Evolutionary conservation across 306 rosid genomes (phyloP).

Genomic region (Herpetospermum pedunculosum): DNA sequence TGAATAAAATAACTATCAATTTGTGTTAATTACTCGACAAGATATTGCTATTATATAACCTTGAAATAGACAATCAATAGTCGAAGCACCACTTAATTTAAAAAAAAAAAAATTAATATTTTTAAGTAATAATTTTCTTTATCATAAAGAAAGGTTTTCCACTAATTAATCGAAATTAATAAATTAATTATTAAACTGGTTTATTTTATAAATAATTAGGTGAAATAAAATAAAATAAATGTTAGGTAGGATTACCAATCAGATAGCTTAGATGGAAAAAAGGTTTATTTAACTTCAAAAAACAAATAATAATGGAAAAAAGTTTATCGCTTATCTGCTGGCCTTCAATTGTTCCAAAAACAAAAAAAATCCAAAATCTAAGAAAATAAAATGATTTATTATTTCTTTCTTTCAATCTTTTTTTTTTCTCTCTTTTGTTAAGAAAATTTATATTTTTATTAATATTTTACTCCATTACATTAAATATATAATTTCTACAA

Average conservation of each 20-base stretch:
- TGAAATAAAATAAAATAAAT: conserved; percentile 2
- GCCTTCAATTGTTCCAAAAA: background rate
- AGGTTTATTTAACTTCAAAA: too few relatives aligned
- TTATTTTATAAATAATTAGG: background rate
- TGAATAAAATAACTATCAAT: background rate
- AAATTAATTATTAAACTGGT: background rate
- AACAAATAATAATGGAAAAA: too few relatives aligned
- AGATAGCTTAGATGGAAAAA: background rate
- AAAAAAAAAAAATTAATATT: background rate
- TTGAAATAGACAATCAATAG: background rate
- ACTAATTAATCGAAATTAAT: conserved; percentile 1
- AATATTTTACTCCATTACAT: background rate
- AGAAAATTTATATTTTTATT: background rate
- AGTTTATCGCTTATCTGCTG: background rate
- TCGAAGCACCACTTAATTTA: background rate
- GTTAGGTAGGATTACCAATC: conserved; percentile 8
- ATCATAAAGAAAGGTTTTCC: conserved; percentile 5
- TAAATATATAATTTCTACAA: background rate
- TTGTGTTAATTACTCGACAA: conserved; percentile 2
- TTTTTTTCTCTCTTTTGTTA: background rate
- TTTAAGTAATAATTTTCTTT: background rate
- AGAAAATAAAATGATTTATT: background rate
- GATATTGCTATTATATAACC: background rate
- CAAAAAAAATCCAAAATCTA: background rate
- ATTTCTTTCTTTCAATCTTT: background rate